phyloP scores from a whole-genome alignment of 352 stramenopile species.

The Elongisporangium prolatum region DNA sequence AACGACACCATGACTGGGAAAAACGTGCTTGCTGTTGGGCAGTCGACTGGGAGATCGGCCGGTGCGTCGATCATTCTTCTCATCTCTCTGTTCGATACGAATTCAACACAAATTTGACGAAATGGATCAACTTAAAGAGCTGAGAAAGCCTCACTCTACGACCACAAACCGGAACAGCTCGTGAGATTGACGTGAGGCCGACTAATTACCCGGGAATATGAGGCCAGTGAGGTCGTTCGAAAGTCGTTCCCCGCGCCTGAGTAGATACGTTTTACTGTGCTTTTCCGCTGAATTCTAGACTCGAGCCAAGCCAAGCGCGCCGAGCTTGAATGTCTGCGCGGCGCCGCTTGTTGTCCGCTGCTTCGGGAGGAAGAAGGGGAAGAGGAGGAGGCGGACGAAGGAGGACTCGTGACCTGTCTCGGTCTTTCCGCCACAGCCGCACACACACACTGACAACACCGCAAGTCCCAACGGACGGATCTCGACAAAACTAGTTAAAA shows the following conservation, averaged over 20 bases:
- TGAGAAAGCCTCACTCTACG: background rate
- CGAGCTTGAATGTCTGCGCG: background rate
- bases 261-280: background rate
- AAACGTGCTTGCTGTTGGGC: slow-evolving; percentile 34
- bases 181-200: background rate
- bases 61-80: background rate
- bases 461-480: background rate
- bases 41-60: slow-evolving; percentile 16
- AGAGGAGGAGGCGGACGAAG: background rate
- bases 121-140: background rate
- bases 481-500: background rate
- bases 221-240: background rate
- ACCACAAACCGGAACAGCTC: background rate
- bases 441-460: background rate
- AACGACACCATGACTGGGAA: slow-evolving; percentile 62
- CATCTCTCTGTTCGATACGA: background rate
- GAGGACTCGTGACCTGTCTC: background rate
- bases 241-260: background rate
- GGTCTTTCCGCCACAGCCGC: background rate
- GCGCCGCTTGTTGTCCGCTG: background rate
- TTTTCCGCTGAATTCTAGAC: background rate
- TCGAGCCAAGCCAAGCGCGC: background rate
- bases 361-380: background rate
- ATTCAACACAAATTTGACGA: background rate
- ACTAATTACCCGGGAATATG: background rate